phyloP scores from a whole-genome alignment of 768 basidiomycete species.

The Rhizopogon roseolus region DNA sequence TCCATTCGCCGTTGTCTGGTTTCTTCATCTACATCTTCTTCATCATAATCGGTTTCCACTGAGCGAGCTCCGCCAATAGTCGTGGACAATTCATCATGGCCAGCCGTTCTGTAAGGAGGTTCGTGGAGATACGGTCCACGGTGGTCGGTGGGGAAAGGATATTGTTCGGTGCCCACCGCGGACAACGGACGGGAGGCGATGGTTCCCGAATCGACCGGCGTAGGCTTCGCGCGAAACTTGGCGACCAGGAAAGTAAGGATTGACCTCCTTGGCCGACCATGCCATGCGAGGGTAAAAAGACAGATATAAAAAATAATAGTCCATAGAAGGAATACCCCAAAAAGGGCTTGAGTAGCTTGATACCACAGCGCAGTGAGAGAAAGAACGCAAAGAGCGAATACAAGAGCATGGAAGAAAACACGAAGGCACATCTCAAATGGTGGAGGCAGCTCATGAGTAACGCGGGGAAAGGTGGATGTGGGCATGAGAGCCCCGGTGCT shows the following conservation, averaged over 20 bases:
- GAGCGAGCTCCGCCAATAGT: conserved; percentile 41
- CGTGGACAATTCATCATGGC: conserved; percentile 37
- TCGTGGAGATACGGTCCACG: conserved; percentile 67
- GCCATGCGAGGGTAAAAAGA: conserved; percentile 53
- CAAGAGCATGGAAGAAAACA: conserved; percentile 48
- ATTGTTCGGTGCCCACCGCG: conserved; percentile 35
- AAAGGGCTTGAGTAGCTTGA: conserved; percentile 47
- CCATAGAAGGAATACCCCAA: conserved; percentile 65
- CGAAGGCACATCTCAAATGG: conserved; percentile 39
- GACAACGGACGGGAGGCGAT: conserved; percentile 37
- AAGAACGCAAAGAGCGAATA: conserved; percentile 56
- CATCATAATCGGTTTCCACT: conserved; percentile 53
- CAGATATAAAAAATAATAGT: conserved; percentile 50
- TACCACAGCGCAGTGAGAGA: conserved; percentile 57
- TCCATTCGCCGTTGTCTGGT: conserved; percentile 71
- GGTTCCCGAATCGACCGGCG: conserved; percentile 27
- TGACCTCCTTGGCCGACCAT: conserved; percentile 52
- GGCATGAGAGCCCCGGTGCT: conserved; percentile 37
- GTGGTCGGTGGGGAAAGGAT: conserved; percentile 38
- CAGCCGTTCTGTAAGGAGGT: conserved; percentile 50
- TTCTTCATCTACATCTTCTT: conserved; percentile 73
- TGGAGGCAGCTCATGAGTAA: conserved; percentile 28
- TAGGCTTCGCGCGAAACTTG: conserved; percentile 35
- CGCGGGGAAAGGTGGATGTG: conserved; percentile 17
- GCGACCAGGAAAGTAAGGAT: conserved; percentile 45